Conservation (phyloP, 345 rosid genomes). For the Eucalyptus tenuipes region DNA sequence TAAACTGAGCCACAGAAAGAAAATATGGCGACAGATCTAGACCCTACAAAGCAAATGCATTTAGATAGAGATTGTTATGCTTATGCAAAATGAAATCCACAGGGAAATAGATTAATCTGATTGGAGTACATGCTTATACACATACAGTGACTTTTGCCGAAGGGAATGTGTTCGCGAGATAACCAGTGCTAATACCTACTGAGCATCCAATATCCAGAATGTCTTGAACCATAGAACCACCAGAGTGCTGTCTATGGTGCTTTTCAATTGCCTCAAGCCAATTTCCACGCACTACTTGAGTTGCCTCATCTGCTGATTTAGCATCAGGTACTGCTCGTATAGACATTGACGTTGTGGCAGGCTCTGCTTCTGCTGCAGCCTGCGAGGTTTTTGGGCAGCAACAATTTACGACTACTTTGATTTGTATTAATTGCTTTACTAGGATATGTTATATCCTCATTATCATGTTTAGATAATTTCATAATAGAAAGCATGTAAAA, state of each 20-base stretch:
- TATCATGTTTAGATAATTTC: not conserved
- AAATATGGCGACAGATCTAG: conserved; percentile 59
- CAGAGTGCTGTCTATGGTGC: conserved; percentile 27
- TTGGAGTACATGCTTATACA: not conserved
- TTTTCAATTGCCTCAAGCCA: conserved; percentile 35
- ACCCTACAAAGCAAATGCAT: conserved; percentile 23
- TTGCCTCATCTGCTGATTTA: conserved; percentile 33
- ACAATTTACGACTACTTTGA: not conserved
- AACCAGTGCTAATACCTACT: conserved; percentile 45
- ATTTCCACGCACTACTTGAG: conserved; percentile 36
- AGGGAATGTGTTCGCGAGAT: conserved; percentile 40
- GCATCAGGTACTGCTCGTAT: conserved; percentile 40
- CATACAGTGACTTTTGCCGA: conserved; percentile 39
- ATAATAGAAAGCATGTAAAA: not conserved
- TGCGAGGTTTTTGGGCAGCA: not conserved
- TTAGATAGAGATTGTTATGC: not conserved
- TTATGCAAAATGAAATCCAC: not conserved
- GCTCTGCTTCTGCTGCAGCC: conserved; percentile 78
- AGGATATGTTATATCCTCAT: not conserved
- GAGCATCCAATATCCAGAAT: conserved; percentile 63
- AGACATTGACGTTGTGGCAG: conserved; percentile 43
- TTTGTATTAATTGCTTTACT: not conserved
- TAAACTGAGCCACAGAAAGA: conserved; percentile 48
- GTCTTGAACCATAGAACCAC: conserved; percentile 13
- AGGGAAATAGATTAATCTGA: not conserved